phyloP scores from a whole-genome alignment of 306 rosid genomes.

The Delonix regia region DNA sequence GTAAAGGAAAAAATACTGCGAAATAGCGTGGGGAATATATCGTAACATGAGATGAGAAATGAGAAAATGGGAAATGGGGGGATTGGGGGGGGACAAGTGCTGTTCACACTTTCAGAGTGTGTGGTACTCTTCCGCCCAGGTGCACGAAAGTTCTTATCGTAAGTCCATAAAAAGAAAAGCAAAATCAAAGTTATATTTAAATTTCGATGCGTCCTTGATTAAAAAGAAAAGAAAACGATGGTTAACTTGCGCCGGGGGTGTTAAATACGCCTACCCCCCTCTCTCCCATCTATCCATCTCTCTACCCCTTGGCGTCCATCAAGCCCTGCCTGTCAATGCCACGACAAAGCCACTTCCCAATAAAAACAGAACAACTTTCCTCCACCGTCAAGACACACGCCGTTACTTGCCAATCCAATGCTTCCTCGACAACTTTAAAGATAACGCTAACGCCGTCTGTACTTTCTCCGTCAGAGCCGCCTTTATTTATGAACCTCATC shows the following conservation, averaged over 20 bases:
- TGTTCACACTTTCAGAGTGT: slow-evolving; percentile 31
- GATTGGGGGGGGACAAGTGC: slow-evolving; percentile 2
- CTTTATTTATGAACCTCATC: slow-evolving; percentile 33
- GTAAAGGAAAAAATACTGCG: not conserved
- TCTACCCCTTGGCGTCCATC: slow-evolving; percentile 24
- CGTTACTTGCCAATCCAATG: slow-evolving; percentile 46
- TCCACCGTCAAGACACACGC: slow-evolving; percentile 47
- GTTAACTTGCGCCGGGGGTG: slow-evolving; percentile 42
- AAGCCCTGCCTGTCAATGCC: slow-evolving; percentile 54
- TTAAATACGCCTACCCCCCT: slow-evolving; percentile 27
- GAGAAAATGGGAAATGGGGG: not conserved
- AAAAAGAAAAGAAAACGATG: not conserved
- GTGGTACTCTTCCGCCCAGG: slow-evolving; percentile 44
- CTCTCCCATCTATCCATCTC: not conserved
- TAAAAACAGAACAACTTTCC: slow-evolving; percentile 55
- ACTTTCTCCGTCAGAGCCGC: slow-evolving; percentile 40
- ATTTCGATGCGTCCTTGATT: not conserved
- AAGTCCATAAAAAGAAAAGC: not conserved
- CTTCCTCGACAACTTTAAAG: not conserved
- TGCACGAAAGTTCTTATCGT: slow-evolving; percentile 36
- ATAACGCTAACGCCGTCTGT: slow-evolving; percentile 27
- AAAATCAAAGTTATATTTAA: not conserved
- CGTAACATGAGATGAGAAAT: not conserved
- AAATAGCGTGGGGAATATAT: not conserved
- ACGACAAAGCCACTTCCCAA: slow-evolving; percentile 78